phyloP scores from a whole-genome alignment of 805 yeast species.

The Candida ovalis region DNA sequence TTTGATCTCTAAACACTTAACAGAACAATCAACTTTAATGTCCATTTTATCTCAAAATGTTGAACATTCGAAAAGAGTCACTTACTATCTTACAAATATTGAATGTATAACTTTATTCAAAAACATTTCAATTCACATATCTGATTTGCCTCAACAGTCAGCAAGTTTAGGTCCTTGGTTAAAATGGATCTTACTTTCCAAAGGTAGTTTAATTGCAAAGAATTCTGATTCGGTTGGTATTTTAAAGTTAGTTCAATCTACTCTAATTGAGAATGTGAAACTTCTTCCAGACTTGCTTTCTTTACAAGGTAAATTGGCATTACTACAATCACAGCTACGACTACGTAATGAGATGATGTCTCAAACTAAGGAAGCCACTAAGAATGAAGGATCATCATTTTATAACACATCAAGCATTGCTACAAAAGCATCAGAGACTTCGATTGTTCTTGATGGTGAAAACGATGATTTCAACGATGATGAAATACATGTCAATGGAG shows the following conservation, averaged over 20 bases:
- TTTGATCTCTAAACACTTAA: slow-evolving; percentile 20
- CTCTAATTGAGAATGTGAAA: slow-evolving; percentile 52
- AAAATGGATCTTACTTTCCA: slow-evolving; percentile 70
- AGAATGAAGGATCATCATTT: slow-evolving; percentile 1
- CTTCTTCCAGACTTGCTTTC: slow-evolving; percentile 67
- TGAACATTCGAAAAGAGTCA: slow-evolving; percentile 49
- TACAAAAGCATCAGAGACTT: slow-evolving; percentile 19
- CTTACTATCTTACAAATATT: slow-evolving; percentile 47
- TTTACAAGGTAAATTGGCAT: slow-evolving; percentile 80
- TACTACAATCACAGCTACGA: slow-evolving; percentile 70
- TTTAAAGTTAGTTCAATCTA: slow-evolving; percentile 52
- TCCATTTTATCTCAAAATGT: slow-evolving; percentile 26
- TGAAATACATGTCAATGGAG: not conserved
- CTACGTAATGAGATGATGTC: slow-evolving; percentile 53
- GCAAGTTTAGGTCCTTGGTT: slow-evolving; percentile 60
- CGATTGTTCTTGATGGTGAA: slow-evolving; percentile 29
- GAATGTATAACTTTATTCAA: slow-evolving; percentile 43
- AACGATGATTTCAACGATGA: slow-evolving; percentile 17
- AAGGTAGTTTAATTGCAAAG: slow-evolving; percentile 60
- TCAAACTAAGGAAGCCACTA: slow-evolving; percentile 19
- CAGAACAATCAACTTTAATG: slow-evolving; percentile 25
- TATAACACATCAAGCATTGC: slow-evolving; percentile 24
- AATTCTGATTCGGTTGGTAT: slow-evolving; percentile 50
- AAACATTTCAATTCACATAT: slow-evolving; percentile 41
- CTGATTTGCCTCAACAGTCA: slow-evolving; percentile 47